Evolutionary conservation across 2,329 filamentous ascomycete species (phyloP), one percentile per base, ranked within the genome.

Genomic region (Ascochyta viciae-villosae): DNA sequence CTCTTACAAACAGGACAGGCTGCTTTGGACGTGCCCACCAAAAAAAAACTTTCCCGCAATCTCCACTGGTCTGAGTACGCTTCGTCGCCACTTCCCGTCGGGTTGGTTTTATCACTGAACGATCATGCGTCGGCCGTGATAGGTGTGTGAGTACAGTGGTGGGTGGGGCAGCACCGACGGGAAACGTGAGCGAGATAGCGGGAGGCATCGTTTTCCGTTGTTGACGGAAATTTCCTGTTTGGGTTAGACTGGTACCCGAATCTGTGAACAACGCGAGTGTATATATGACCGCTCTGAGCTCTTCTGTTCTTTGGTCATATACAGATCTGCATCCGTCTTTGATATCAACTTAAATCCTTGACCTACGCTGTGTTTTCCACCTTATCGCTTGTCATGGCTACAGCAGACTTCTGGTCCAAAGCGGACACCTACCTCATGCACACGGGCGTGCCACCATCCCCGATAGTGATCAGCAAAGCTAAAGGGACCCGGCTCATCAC

Each of bases 381-480:
- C 34, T n/a, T 15, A 16, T 19, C 8, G 12, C 12, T 10, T 8
- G 37, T 9, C 24, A 51, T 51, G 49, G 10, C 33, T 13, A 6
- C 34, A 26, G 23, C 24, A 24, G 42, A 52, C 22, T 48, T 48
- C 24, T 54, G 51, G 44, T n/a, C 37, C 2, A 54, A 54, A 16
- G 51, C 44, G 22, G 44, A 48, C 13, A 43, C 13, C 24, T 48
- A 54, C 39, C 44, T 54, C 4, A 54, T 54, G 51, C 45, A 54
- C 39, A 54, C 44, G 1, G 51, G 51, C 19, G 51, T 54, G 5
- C 51, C 51, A 3, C 15, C 45, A 8, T 54, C 51, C 4, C 51
- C 51, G 6, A 39, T 49, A 10, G 34, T 54, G 4, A 54, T 54
- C 39, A 49, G 5, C 26, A 43, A 29, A 31, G 51, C 51, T 12